Base-by-base conservation (phyloP, 208 protist genomes). In the Novymonas esmeraldas region DNA sequence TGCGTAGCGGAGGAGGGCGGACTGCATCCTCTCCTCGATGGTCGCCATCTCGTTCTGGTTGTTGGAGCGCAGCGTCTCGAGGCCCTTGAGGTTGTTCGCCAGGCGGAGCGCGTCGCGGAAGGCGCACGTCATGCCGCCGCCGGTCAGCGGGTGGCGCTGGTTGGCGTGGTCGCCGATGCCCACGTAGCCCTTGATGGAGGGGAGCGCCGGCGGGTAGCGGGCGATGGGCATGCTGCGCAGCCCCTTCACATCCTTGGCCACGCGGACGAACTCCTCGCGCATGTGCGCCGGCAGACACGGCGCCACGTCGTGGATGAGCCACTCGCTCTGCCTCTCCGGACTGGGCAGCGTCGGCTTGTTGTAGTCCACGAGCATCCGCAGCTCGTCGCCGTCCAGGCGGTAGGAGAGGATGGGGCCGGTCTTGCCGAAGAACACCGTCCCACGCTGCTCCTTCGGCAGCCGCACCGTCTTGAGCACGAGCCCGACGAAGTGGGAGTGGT, bases 101-200 rank as follows among this genome's bases (percentile, higher is more conserved):
- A 98, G 64, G 16, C 82, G 72, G 26, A 90, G 29, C 7, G 87
- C 86, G 71, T 98, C 97, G 24, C 81, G 81, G 70, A 98, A 92
- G 24, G 85, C 89, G 58, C 97, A 92, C 16, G 89, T 95, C 90
- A 96, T 96, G 70, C 94, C 90, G 36, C 87, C 93, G 59, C 97
- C 97, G 7, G 95, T 98, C 16, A 98, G 79, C 16, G 95, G 93
- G 81, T 98, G 90, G 39, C 97, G 87, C 82, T 97, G 94, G 83
- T 98, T 98, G 57, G 87, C 83, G 64, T 97, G 90, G 73, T 98
- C 97, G 41, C 97, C 97, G 52, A 98, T 79, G 50, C 92, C 78
- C 2, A 98, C 70, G 54, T 94, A 95, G 70, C 97, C 95, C 63
- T 82, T 80, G 56, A 88, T 84, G 66, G 68, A 80, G 24, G 84